phyloP scores from a whole-genome alignment of 371 early-diverging fungal genomes.

The Rhizopus stolonifer region DNA sequence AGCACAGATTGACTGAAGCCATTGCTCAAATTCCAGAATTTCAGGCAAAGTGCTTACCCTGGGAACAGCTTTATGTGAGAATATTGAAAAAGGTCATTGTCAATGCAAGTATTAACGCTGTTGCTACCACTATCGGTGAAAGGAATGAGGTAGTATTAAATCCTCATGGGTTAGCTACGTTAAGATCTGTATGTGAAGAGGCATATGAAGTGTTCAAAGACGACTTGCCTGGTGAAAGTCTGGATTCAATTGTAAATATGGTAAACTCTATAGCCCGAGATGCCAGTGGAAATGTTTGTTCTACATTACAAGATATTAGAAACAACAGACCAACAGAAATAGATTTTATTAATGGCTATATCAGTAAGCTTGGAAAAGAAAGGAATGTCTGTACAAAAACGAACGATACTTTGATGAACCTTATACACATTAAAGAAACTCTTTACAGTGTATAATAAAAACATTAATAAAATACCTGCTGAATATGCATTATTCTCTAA shows the following conservation, averaged over 20 bases:
- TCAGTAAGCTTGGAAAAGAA: constrained; percentile 31
- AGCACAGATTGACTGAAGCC: constrained; percentile 10
- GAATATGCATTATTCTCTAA: too few relatives aligned
- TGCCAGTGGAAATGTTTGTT: constrained; percentile 53
- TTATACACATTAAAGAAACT: constrained; percentile 36
- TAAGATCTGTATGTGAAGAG: constrained; percentile 33
- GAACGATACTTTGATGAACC: constrained; percentile 24
- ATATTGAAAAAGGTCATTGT: constrained; percentile 58
- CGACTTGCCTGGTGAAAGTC: constrained; percentile 24
- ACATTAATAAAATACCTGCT: neutral
- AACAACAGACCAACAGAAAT: constrained; percentile 50
- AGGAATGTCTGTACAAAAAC: constrained; percentile 12
- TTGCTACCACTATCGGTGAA: constrained; percentile 47
- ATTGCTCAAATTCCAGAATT: constrained; percentile 31
- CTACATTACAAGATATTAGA: constrained; percentile 56
- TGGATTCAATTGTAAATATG: constrained; percentile 19
- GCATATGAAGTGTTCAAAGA: constrained; percentile 25
- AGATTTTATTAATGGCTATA: constrained; percentile 63
- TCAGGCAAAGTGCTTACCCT: constrained; percentile 23
- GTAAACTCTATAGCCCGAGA: constrained; percentile 28
- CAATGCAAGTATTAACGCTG: constrained; percentile 59
- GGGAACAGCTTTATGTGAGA: constrained; percentile 39
- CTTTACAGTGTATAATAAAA: constrained; percentile 4
- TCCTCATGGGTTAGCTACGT: constrained; percentile 15
- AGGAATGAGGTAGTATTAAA: constrained; percentile 43